phyloP scores from a whole-genome alignment of 495 filamentous ascomycete species.

The Aspergillus panamensis region DNA sequence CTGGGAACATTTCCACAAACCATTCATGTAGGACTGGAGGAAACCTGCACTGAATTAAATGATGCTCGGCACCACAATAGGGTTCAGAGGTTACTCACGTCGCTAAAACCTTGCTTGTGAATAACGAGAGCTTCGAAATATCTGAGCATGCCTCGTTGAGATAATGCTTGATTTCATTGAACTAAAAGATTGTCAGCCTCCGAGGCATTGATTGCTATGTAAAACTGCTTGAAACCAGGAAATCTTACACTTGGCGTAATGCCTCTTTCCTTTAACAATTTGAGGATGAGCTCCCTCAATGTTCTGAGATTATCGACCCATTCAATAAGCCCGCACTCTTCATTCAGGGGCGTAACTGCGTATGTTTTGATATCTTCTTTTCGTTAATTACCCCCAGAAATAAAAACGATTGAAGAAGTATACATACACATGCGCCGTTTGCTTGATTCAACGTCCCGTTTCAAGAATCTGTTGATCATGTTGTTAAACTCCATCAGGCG shows the following conservation, averaged over 20 bases:
- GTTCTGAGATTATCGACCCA: slow-evolving; percentile 98
- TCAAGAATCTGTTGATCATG: slow-evolving; percentile 93
- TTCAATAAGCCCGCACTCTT: slow-evolving; percentile 96
- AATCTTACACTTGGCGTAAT: slow-evolving; percentile 51
- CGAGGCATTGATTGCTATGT: neutral
- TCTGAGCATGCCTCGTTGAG: slow-evolving; percentile 57
- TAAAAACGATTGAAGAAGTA: neutral
- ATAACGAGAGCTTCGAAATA: slow-evolving; percentile 57
- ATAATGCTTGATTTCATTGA: slow-evolving; percentile 53
- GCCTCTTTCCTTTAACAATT: slow-evolving; percentile 67
- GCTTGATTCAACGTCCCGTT: slow-evolving; percentile 84
- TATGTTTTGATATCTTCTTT: slow-evolving; percentile 87
- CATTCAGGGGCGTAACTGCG: slow-evolving; percentile 91
- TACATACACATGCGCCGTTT: slow-evolving; percentile 67
- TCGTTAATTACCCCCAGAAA: slow-evolving; percentile 22
- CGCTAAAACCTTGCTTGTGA: slow-evolving; percentile 61
- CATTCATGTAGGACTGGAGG: slow-evolving; percentile 84
- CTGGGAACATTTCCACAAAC: slow-evolving; percentile 93
- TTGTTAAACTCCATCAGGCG: slow-evolving; percentile 98
- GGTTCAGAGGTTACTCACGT: slow-evolving; percentile 29
- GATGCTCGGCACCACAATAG: neutral
- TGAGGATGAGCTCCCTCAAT: slow-evolving; percentile 84
- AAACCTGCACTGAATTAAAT: slow-evolving; percentile 47
- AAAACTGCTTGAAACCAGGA: neutral
- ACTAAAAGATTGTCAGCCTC: slow-evolving; percentile 34